Base-by-base conservation (phyloP, 768 basidiomycete species). In the Leccinum barrowsii region DNA sequence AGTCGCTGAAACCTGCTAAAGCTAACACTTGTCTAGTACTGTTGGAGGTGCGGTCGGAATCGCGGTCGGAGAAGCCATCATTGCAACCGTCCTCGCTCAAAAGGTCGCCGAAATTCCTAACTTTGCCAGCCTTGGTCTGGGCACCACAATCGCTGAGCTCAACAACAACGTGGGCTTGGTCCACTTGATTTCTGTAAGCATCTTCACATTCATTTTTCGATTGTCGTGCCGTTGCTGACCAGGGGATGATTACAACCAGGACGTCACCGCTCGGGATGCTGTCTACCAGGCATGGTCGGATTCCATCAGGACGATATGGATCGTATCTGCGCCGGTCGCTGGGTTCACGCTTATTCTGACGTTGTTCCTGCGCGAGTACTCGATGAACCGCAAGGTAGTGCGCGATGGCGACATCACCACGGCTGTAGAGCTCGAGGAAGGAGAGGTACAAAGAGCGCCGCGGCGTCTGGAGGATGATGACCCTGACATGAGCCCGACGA, bases 11-110 rank as follows among this genome's bases (percentile, higher is more conserved):
- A 32, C 47, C 1, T 40, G 50, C 57, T 54, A 17, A 61, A n/a
- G 37, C 32, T 49, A 35, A 34, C 58, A 35, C 59, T 44, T 46
- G 47, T 61, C 21, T 47, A 87, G 88, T 60, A 83, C 81, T 4
- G 69, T 92, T 35, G 90, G 90, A 10, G 90, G 85, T n/a, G 87
- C 90, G 1, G 77, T 92, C 22, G 89, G 89, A 10, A 83, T 92
- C 56, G 79, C 90, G 0, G 66, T 90, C 46, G 88, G 89, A 19
- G 85, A 90, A 63, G 83, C 85, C 3, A 85, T 92, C 59, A 87
- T 85, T 58, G 72, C 84, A 1, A 85, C 81, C 55, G 81, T 87
- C 13, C 68, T 80, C 46, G 67, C 66, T 19, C 63, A 55, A 34
- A 72, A 74, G 48, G 70, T 82, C 0, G 52, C 57, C 0, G 47